Base-by-base conservation (phyloP, 768 basidiomycete genomes). In the Gymnopilus junonius region DNA sequence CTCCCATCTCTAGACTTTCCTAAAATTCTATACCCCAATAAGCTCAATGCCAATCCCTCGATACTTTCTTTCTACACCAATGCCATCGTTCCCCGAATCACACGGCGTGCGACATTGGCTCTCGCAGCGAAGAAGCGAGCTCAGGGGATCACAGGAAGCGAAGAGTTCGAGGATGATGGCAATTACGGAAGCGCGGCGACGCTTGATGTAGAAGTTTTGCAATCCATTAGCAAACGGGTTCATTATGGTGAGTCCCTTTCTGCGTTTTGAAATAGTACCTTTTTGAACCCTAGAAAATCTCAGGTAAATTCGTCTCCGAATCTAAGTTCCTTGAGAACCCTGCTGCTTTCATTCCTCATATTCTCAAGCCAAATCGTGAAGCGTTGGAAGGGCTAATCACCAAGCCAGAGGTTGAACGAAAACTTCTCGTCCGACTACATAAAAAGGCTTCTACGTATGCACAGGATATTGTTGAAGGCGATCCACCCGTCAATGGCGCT, bases 221-320 rank as follows among this genome's bases (percentile, higher is more conserved):
- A 98, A 73, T 91, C 95, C n/a, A 91, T 99, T 73, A 95, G 93
- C 79, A 92, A 98, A 79, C 89, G 97, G 39, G 96, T 99, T 34
- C 97, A 99, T 76, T 99, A 97, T 71, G 97, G 97, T 96, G 67
- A 56, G 85, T 76, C 12, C 34, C 32, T 37, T 45, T 50, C 25
- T 20, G 8, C 32, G 20, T 32, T 3, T 20, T 43, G 6, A 43
- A 58, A 35, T 40, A 32, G 20, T 14, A 17, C 4, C 31, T 27
- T 37, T 51, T 15, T 50, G 50, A 54, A 25, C 25, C 39, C 20
- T 50, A 23, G 12, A 37, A 8, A n/a, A n/a, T n/a, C 10, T 21
- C 72, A 99, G 97, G 97, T 61, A 99, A 98, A 83, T 99, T 99
- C 74, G 97, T 99, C 5, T 95, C 96, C 4, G 97, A 99, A 77